Base-by-base conservation (phyloP, 208 protist genomes). In the Leishmania aethiopica region DNA sequence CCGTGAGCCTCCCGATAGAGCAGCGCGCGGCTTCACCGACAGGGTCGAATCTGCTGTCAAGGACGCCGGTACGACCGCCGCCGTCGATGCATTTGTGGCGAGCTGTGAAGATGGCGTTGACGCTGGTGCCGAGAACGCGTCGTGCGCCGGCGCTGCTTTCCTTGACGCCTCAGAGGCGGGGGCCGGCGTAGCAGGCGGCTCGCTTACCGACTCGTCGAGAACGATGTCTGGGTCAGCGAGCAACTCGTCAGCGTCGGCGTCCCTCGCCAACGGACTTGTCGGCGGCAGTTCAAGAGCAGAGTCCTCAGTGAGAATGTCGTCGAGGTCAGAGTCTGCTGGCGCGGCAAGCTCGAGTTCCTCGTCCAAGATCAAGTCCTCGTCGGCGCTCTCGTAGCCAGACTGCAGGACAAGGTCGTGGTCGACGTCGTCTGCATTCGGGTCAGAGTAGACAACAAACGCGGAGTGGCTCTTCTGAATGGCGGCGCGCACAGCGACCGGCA, bases 301-400 rank as follows among this genome's bases (percentile, higher is more conserved):
- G 71, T 82, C 82, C n/a, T 87, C 71, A 5, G 51, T 45, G 17
- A 85, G 60, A 7, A 78, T 59, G 37, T 84, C 84, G 37, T 90
- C 85, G 67, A 91, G 83, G 62, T 88, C 82, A 40, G 85, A 87
- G 71, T 84, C 79, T 19, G 84, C 86, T 45, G 13, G 59, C 10
- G 75, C 77, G 17, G 76, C 53, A 7, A 84, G 49, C 13, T 79
- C 72, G 22, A 87, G 74, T 45, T 88, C 89, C 17, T 83, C 84
- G 11, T 62, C 70, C 1, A 81, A 17, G 35, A 84, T 66, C 3
- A 82, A 28, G 25, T 75, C 81, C 40, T 80, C 79, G n/a, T 85
- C 83, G 19, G 47, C 83, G 75, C 73, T 80, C 32, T 72, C 71
- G 19, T 57, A 25, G 40, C 42, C 71, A 11, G 79, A 79, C 64